Conservation (phyloP, 1,284 basidiomycete species). For the Porogramme epimiltina region DNA sequence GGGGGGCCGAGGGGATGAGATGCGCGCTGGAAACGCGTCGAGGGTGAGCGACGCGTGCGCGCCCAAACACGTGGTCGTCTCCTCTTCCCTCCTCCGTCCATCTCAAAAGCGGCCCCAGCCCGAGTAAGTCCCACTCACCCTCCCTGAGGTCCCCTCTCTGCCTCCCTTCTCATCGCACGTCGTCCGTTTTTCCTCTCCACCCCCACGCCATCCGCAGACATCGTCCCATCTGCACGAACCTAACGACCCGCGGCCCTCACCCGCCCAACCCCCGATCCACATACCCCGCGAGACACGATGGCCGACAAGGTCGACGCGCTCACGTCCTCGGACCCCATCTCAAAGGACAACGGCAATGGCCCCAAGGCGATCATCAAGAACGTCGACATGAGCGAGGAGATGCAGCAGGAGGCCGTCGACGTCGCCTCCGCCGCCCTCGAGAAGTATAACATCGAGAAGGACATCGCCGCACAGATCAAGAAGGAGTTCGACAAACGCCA, state of each 20-base stretch:
- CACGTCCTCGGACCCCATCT: conserved; percentile 52
- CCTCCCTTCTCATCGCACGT: no score
- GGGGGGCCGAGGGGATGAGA: background rate
- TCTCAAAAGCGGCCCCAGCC: conserved; percentile 3
- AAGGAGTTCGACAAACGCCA: conserved; percentile 94
- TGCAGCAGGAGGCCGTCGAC: conserved; percentile 93
- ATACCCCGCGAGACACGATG: conserved; percentile 45
- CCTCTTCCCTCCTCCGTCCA: background rate
- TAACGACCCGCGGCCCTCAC: background rate
- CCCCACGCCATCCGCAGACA: background rate
- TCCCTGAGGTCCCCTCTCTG: background rate
- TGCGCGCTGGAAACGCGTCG: background rate
- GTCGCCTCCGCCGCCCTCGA: conserved; percentile 85
- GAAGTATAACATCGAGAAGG: conserved; percentile 94
- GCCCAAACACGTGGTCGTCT: background rate
- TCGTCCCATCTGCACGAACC: no score
- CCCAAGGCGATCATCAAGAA: conserved; percentile 94
- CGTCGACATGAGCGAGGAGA: conserved; percentile 95
- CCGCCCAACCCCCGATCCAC: no score
- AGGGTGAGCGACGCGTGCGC: background rate
- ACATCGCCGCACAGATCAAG: conserved; percentile 97
- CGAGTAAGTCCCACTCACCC: background rate
- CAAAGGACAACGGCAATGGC: conserved; percentile 41
- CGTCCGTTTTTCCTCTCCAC: background rate
- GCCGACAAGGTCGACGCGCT: conserved; percentile 64